Base-by-base conservation (phyloP, 192 early-diverging fungal species). In the Glomus cerebriforme region DNA sequence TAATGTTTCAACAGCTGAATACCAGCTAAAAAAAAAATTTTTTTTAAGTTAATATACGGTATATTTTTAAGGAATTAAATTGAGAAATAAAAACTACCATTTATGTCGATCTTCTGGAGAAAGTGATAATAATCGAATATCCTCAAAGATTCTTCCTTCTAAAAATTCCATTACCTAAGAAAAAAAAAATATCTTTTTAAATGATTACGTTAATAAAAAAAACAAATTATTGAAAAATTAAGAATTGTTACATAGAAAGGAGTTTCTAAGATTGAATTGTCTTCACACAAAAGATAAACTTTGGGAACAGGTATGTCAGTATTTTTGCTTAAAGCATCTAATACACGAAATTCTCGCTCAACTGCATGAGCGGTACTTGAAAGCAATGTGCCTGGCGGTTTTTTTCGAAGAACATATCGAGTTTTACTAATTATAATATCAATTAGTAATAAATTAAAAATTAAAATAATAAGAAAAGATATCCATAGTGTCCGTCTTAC, bases 291-390 rank as follows among this genome's bases (percentile, higher is more conserved):
- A 22, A 88, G 84, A 78, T 93, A 95, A 10, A 96, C 95, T 62
- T 88, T 88, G 8, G 97, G 97, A 5, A 99, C 97, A 3, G 97
- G 97, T 2, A 99, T 93, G 58, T 91, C 82, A 7, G 95, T 87
- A 74, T 93, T 81, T 47, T 81, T 75, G 62, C 90, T 89, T 29
- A 99, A 89, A 7, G 95, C 95, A 69, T 89, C 79, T 32, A 99
- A 87, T 15, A 97, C 87, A 32, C 89, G 84, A 85, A 87, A 97
- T 83, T 99, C 96, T 63, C 97, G 88, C 79, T 99, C 97, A 69
- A 99, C 92, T 1, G 95, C 94, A 72, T 99, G 97, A 1, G 95
- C 96, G 0, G 93, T 97, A 47, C 89, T 90, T 13, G 94, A 95
- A 15, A 99, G 60, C 19, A 99, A 86, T 12, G 88, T 73, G 13